Percentiles rank a stretch among this genome's conserved stretches.
These are phyloP conservation scores for Fusarium kyushuense DNA, from an alignment of 2,329 filamentous ascomycete genomes.

Conservation along the genomic window DNA sequence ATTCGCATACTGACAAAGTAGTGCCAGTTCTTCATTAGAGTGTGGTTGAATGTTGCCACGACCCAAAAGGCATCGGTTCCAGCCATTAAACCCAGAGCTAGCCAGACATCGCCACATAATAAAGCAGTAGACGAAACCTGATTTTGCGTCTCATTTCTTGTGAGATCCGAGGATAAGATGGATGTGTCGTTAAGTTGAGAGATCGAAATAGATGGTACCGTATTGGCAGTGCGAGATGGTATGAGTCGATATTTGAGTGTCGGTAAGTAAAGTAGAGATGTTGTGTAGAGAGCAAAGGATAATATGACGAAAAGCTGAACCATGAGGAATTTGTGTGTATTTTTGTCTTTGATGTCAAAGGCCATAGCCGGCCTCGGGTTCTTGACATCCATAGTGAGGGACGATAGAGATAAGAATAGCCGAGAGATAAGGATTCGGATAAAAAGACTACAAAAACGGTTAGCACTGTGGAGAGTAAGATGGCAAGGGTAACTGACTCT, in stretches of 20 bases:
- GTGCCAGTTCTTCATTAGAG: conserved; percentile 1
- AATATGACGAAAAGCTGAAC: background rate
- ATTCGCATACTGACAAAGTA: conserved; percentile 1
- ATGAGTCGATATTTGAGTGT: accelerated
- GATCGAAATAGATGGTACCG: no score
- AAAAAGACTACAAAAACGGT: no score
- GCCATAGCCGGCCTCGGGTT: background rate
- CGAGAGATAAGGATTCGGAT: no score
- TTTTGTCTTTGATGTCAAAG: background rate
- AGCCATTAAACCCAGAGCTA: background rate
- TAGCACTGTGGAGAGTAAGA: no score
- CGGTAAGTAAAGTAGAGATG: background rate
- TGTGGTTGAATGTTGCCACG: background rate
- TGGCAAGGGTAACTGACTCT: no score
- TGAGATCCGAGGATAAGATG: accelerated
- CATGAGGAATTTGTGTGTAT: background rate
- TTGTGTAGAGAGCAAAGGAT: accelerated
- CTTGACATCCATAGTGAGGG: background rate
- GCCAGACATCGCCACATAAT: background rate
- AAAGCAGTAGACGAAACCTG: accelerated
- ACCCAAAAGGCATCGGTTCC: background rate
- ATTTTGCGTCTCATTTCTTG: accelerated
- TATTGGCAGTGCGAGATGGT: no score
- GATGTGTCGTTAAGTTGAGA: background rate
- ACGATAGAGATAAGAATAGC: accelerated